Conservation (phyloP, 495 filamentous ascomycete genomes). For the Parachaetomium inaequale region DNA sequence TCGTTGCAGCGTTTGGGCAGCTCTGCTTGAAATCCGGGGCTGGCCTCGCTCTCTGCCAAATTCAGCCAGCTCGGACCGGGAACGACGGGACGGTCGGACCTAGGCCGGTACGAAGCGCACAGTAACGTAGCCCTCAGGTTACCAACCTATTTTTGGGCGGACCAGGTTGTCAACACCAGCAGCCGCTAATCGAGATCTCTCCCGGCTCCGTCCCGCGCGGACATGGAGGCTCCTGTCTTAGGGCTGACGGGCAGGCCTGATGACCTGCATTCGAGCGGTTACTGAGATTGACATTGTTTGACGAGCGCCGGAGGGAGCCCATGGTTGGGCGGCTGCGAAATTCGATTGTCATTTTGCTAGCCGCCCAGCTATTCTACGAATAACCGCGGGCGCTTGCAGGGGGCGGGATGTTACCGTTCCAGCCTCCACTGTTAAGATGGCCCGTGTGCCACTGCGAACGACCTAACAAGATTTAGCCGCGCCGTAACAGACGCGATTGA, state of each 20-base stretch:
- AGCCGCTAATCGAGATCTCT: conserved; percentile 22
- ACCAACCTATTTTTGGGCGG: conserved; percentile 11
- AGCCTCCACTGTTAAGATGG: not conserved
- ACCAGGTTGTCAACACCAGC: conserved; percentile 3
- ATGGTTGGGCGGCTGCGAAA: conserved; percentile 15
- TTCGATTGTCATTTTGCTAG: conserved; percentile 3
- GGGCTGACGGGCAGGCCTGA: conserved; percentile 8
- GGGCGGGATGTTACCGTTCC: not conserved
- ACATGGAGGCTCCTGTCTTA: conserved; percentile 1
- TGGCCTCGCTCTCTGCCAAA: not conserved
- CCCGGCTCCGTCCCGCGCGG: conserved; percentile 5
- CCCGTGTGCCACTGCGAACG: not conserved
- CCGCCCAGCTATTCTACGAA: conserved; percentile 7
- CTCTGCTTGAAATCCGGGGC: not conserved
- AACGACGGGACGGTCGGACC: no score
- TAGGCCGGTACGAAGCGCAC: no score
- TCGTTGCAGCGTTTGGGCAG: conserved; percentile 1
- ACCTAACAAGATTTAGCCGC: not conserved
- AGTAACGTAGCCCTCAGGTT: no score
- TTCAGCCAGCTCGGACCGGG: not conserved
- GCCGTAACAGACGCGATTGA: not conserved
- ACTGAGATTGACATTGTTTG: conserved; percentile 33
- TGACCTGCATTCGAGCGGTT: conserved; percentile 26
- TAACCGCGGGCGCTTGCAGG: conserved; percentile 12
- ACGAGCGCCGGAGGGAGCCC: conserved; percentile 18